Conservation (phyloP, 805 yeast genomes). For the Saccharomycopsis lassenensis region DNA sequence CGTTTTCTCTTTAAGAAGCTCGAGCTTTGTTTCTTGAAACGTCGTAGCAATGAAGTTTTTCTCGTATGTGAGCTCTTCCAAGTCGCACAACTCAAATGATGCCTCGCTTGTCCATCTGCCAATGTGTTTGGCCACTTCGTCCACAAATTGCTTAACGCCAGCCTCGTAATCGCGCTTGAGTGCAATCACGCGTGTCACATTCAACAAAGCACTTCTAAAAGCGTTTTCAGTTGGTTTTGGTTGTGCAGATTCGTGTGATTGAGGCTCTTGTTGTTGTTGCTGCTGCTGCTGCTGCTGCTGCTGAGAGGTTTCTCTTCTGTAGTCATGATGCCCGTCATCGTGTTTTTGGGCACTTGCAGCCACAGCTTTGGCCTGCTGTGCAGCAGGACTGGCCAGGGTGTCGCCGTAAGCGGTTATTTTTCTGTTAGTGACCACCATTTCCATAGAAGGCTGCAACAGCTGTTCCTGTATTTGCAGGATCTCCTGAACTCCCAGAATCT, state of each 20-base stretch:
- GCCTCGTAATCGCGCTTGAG: conserved; percentile 7
- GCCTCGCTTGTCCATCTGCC: conserved; percentile 14
- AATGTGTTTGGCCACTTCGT: conserved; percentile 12
- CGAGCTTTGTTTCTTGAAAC: conserved; percentile 5
- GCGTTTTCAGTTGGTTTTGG: too few species aligned
- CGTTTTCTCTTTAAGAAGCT: conserved; percentile 5
- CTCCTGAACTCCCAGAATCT: too few species aligned
- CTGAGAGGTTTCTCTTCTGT: too few species aligned
- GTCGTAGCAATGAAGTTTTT: conserved; percentile 3
- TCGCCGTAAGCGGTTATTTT: too few species aligned
- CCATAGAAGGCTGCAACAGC: too few species aligned
- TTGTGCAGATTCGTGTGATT: too few species aligned
- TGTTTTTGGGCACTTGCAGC: background rate
- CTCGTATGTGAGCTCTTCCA: conserved; percentile 11
- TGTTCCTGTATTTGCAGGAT: too few species aligned
- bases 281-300: conserved; percentile 1
- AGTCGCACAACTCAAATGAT: conserved; percentile 8
- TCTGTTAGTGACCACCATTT: too few species aligned
- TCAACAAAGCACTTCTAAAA: conserved; percentile 6
- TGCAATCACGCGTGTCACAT: conserved; percentile 1
- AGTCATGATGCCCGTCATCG: conserved; percentile 6
- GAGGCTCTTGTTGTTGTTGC: too few species aligned
- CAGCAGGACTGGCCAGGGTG: too few species aligned
- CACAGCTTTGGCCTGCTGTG: background rate
- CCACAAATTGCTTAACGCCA: conserved; percentile 3